Percentiles rank a stretch among this genome's conserved stretches.
Evolutionary conservation across 2,329 filamentous ascomycete species (phyloP).

Genomic region (Fusarium agapanthi): DNA sequence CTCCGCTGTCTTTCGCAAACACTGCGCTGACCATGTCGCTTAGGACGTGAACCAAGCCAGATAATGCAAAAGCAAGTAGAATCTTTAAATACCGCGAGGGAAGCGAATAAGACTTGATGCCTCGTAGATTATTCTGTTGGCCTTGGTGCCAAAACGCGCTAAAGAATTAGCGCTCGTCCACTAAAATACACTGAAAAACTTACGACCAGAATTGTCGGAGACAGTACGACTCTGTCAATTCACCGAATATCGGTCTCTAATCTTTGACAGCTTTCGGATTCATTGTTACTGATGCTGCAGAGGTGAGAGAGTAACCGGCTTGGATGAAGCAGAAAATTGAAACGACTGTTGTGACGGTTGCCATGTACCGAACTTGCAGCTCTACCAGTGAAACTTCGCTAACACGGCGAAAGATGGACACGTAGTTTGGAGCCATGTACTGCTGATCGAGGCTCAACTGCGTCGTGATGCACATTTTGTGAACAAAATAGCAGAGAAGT

Average conservation of each 20-base stretch:
- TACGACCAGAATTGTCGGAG: slow-evolving; percentile 34
- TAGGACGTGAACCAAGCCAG: slow-evolving; percentile 25
- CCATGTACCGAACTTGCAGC: slow-evolving; percentile 31
- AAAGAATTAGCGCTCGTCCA: neutral
- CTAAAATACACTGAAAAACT: neutral
- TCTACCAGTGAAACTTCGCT: slow-evolving; percentile 7
- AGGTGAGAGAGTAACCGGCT: slow-evolving; percentile 28
- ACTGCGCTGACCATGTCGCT: slow-evolving; percentile 33
- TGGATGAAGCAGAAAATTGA: slow-evolving; percentile 37
- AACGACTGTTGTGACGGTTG: slow-evolving; percentile 30
- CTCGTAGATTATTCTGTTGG: slow-evolving; percentile 27
- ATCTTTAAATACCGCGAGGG: slow-evolving; percentile 25
- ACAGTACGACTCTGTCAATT: slow-evolving; percentile 21
- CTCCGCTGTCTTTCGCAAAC: slow-evolving; percentile 18
- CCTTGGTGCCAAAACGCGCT: slow-evolving; percentile 37
- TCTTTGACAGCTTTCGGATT: slow-evolving; percentile 26
- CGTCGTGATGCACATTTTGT: slow-evolving; percentile 27
- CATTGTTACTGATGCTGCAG: slow-evolving; percentile 11
- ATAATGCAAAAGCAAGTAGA: slow-evolving; percentile 26
- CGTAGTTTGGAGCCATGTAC: slow-evolving; percentile 17
- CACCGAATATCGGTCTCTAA: slow-evolving; percentile 31
- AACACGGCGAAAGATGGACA: slow-evolving; percentile 27
- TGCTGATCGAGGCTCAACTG: slow-evolving; percentile 23
- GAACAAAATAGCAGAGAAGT: slow-evolving; percentile 18
- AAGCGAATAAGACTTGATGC: slow-evolving; percentile 19